Evolutionary conservation across 371 early-diverging fungal species (phyloP).

Genomic region (Batrachochytrium dendrobatidis): DNA sequence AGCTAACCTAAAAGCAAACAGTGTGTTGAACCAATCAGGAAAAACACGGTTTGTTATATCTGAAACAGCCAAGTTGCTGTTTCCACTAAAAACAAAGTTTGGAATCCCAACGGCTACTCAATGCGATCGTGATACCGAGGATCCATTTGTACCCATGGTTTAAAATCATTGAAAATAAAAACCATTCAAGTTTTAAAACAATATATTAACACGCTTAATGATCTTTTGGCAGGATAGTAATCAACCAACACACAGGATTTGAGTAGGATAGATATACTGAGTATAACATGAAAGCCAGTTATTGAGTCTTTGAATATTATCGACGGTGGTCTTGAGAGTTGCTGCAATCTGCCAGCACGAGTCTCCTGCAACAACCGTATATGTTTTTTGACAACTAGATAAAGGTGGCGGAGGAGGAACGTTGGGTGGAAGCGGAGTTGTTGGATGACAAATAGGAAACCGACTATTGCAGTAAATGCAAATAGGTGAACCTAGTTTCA

Average conservation of each 20-base stretch:
- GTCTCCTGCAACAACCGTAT: neutral
- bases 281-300: slow-evolving; percentile 5
- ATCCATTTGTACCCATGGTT: too few species aligned
- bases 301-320: slow-evolving; percentile 4
- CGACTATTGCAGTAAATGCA: neutral
- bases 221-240: neutral
- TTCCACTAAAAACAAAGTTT: neutral
- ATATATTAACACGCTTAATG: neutral
- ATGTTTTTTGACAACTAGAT: neutral
- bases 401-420: neutral
- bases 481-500: neutral
- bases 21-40: neutral
- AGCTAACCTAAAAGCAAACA: too few species aligned
- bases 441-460: neutral
- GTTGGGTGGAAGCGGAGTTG: neutral
- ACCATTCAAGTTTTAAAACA: neutral
- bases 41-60: neutral
- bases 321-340: neutral
- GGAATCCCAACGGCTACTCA: neutral
- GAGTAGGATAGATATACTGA: slow-evolving; percentile 5
- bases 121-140: slow-evolving; percentile 1
- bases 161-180: too few species aligned
- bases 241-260: slow-evolving; percentile 6
- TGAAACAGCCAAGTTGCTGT: neutral
- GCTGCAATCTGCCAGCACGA: slow-evolving; percentile 1